phyloP scores from a whole-genome alignment of 768 basidiomycete genomes.

The Trametopsis cervina region DNA sequence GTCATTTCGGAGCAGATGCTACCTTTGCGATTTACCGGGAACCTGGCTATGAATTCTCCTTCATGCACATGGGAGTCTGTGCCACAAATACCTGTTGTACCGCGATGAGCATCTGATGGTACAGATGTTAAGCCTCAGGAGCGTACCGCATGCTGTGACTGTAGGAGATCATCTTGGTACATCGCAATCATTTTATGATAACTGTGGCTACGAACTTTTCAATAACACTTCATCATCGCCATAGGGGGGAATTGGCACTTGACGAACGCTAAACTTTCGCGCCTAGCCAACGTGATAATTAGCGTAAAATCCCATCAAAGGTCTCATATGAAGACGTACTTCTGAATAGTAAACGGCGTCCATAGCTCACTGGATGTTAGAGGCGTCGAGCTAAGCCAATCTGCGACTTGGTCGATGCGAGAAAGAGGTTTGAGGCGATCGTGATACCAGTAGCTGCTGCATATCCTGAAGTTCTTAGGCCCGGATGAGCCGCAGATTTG shows the following conservation, averaged over 20 bases:
- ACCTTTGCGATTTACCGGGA: conserved; percentile 61
- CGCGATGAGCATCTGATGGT: no score
- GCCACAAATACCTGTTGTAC: conserved; percentile 50
- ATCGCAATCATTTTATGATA: no score
- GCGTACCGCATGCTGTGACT: conserved; percentile 24
- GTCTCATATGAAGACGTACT: no score
- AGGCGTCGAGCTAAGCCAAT: no score
- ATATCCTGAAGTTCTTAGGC: no score
- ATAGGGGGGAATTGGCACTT: conserved; percentile 61
- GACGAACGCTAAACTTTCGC: conserved; percentile 55
- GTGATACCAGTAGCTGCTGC: no score
- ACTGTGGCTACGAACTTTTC: conserved; percentile 51
- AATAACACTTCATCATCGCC: conserved; percentile 69
- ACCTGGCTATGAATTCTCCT: conserved; percentile 65
- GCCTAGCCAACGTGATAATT: conserved; percentile 46
- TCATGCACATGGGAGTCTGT: conserved; percentile 59
- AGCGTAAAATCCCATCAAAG: background rate
- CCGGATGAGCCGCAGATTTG: no score
- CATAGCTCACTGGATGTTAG: conserved; percentile 58
- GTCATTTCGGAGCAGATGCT: background rate
- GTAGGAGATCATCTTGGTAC: conserved; percentile 2
- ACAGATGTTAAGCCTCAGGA: no score
- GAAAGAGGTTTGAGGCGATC: no score
- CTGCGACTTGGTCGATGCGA: no score
- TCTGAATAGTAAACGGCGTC: conserved; percentile 71